Evolutionary conservation across 768 basidiomycete genomes (phyloP), one percentile per base, ranked within the genome.

Genomic region (Pisolithus orientalis): DNA sequence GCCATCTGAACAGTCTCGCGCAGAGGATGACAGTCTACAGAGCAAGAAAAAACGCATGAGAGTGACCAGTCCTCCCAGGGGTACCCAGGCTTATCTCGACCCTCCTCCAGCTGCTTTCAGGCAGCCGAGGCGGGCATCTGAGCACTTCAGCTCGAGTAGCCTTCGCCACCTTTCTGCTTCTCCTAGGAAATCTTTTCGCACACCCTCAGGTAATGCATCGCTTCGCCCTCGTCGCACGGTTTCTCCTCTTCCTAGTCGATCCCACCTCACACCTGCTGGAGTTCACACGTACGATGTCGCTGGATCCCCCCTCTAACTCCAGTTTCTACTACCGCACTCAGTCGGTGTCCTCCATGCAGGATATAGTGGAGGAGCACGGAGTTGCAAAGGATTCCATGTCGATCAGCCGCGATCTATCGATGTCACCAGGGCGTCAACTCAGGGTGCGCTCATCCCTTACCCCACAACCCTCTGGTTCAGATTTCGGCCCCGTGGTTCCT

Each of bases 381-480:
- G 53, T 53, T 51, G 16, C 42, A 16, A 53, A 45, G 40, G 53
- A 65, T 25, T 53, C 62, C 31, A 57, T 59, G 37, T 53, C 59
- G 50, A 43, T 64, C 25, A 63, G 69, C 32, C 63, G 72, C 73
- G 63, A 71, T 44, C 60, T 65, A 39, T 75, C 82, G 62, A 77
- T 78, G 72, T 57, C 80, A 74, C 56, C 75, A 74, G n/a, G 44
- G 55, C 64, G 68, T n/a, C 70, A 52, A 52, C 59, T 67, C 42
- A 80, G 83, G 31, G 72, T 87, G 74, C 82, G 85, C 57, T 75
- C 80, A 21, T 84, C 85, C 9, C 71, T 87, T 54, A 88, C 87
- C 6, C 88, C 88, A 7, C 84, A 84, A 60, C 84, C 84, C 7
- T 64, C 71, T 17, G 70, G 69, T 14, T 60, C 65, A 17, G 60